Evolutionary conservation across 176 grass and related monocot species (phyloP).

Genomic region (Triticum turgidum): DNA sequence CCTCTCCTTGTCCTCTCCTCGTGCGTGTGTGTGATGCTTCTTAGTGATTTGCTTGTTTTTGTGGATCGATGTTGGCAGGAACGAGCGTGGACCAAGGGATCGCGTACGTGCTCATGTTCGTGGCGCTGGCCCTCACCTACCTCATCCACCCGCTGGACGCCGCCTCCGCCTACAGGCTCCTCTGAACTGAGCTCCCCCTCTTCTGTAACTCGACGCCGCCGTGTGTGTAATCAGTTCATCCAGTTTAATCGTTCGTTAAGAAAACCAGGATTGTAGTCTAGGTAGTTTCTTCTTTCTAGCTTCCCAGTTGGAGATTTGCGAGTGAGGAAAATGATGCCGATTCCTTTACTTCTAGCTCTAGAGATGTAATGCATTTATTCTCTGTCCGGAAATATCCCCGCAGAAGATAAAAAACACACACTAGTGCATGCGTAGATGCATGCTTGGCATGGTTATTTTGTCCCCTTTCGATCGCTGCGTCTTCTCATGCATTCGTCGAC

Average conservation of each 20-base stretch:
- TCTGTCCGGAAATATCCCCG: no score
- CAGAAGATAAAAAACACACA: no score
- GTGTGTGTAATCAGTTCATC: background rate
- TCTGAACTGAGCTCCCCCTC: conserved; percentile 7
- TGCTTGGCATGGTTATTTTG: background rate
- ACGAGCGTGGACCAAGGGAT: conserved; percentile 55
- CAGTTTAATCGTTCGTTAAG: background rate
- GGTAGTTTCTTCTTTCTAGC: background rate
- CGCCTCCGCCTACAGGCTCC: conserved; percentile 29
- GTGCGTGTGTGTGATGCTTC: no score
- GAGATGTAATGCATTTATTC: no score
- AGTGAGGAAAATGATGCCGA: no score
- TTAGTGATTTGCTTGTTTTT: background rate
- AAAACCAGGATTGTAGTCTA: no score
- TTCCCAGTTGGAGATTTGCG: background rate
- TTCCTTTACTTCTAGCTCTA: no score
- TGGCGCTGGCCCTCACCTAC: conserved; percentile 52
- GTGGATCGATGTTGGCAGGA: conserved; percentile 25
- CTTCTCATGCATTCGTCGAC: background rate
- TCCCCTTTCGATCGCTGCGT: background rate
- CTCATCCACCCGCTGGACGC: conserved; percentile 54
- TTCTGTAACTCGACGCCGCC: background rate
- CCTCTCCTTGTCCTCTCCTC: background rate
- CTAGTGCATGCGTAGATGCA: no score
- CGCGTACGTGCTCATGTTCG: conserved; percentile 49